A percentile compares a stretch with the other conserved stretches of the same genome.
Evolutionary conservation across 257 asterid genomes (phyloP).

Genomic region (Perilla frutescens): DNA sequence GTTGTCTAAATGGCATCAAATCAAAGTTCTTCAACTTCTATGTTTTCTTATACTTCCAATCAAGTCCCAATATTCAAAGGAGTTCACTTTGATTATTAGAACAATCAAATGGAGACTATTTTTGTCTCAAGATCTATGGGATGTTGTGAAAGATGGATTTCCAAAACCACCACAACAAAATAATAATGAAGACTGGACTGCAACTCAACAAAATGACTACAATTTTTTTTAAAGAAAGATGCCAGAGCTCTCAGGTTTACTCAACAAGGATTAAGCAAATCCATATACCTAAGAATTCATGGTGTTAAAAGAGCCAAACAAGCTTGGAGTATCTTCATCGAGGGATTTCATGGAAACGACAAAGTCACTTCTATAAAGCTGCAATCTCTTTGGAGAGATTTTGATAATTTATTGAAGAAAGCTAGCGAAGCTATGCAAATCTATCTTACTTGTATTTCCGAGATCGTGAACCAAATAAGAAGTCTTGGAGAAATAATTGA

Average conservation of each 20-base stretch:
- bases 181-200: not conserved
- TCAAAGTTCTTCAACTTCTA: not conserved
- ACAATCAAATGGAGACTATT: conserved; percentile 19
- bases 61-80: conserved; percentile 20
- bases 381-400: conserved; percentile 20
- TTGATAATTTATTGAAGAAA: conserved; percentile 22
- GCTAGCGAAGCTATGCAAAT: not conserved
- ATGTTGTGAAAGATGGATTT: not conserved
- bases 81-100: conserved; percentile 9
- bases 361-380: not conserved
- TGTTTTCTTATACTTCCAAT: conserved; percentile 3
- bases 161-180: not conserved
- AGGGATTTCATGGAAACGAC: not conserved
- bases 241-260: conserved; percentile 8
- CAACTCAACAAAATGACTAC: not conserved
- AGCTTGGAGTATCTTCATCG: not conserved
- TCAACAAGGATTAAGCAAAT: conserved; percentile 4
- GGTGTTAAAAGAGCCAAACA: not conserved
- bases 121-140: conserved; percentile 9
- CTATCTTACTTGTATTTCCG: not conserved
- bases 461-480: conserved; percentile 13
- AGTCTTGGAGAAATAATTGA: conserved; percentile 6
- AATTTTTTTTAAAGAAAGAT: not conserved
- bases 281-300: conserved; percentile 6
- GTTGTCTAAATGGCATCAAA: not conserved